Evolutionary conservation across 306 rosid genomes (phyloP).

Genomic region (Psophocarpus tetragonolobus): DNA sequence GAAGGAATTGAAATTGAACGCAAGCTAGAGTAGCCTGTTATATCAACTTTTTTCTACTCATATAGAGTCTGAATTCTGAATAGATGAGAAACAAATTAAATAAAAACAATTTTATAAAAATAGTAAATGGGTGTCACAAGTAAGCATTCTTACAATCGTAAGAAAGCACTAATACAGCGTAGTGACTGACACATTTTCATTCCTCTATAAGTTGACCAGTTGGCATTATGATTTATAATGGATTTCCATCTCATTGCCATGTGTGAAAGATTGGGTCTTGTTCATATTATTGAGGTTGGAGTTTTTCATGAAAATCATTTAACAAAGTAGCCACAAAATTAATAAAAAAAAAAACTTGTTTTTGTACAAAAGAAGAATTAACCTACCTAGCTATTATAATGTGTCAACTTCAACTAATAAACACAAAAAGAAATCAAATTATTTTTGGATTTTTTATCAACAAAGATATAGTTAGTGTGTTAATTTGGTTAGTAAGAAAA

Average conservation of each 20-base stretch:
- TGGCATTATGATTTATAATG: constrained; percentile 37
- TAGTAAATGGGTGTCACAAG: constrained; percentile 64
- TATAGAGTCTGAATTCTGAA: neutral
- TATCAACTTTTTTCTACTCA: neutral
- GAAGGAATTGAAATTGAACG: neutral
- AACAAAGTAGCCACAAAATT: neutral
- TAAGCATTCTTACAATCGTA: constrained; percentile 74
- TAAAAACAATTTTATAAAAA: neutral
- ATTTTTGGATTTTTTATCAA: too few species aligned
- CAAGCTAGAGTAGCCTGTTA: neutral
- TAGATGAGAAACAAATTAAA: neutral
- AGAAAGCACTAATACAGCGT: constrained; percentile 57
- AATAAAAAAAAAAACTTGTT: neutral
- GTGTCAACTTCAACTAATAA: neutral
- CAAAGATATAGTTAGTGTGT: too few species aligned
- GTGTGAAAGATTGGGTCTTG: neutral
- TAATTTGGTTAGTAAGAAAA: too few species aligned
- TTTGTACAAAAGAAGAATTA: neutral
- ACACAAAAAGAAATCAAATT: neutral
- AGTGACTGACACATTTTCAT: constrained; percentile 34
- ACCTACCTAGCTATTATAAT: too few species aligned
- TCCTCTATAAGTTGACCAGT: constrained; percentile 48
- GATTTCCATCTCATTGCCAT: constrained; percentile 37
- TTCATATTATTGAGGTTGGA: constrained; percentile 21
- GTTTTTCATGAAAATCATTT: neutral